Base-by-base conservation (phyloP, 2,329 filamentous ascomycete genomes). In the Alternaria gaisen region DNA sequence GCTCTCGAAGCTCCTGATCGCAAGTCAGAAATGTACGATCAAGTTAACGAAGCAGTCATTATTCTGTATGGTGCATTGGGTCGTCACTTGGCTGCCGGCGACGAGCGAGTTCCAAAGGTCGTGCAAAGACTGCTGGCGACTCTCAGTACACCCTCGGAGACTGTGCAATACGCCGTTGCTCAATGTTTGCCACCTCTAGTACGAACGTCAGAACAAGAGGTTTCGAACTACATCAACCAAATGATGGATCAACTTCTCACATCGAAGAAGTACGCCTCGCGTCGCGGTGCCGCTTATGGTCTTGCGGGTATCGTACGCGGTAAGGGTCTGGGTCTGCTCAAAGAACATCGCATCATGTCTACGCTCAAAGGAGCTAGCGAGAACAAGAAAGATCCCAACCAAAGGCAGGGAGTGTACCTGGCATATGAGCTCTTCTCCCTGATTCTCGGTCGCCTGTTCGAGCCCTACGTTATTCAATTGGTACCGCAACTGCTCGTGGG, bases 11-110 rank as follows among this genome's bases (percentile, higher is more conserved):
- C 88, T 3, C 91, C 93, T 3, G 92, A 95, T 77, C 92, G 91
- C 75, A 90, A 89, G 58, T 93, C 90, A 0, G 88, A 94, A 67
- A 88, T 90, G 55, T 90, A 92, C 18, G 96, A 99, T 78, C 88
- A 93, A 61, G 91, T 98, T 65, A 97, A 97, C 70, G 95, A 99
- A 80, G 95, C 96, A 18, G 94, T 99, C 53, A 94, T 99, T 69
- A 95, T 99, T 70, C 90, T 99, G 77, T 99, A 99, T 72, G 95
- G 95, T 76, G 94, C 96, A 53, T 83, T 99, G 38, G 95, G 94
- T 43, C 89, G 92, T 53, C 95, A 99, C 82, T 82, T 99, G 60
- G 88, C 91, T 68, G 80, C 88, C 8, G 93, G 93, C n/a, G 95
- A 99, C 77, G 82, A 88, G 67, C 94, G 96, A 72, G 88, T 98